Percentiles rank a stretch among this genome's conserved stretches.
These are phyloP conservation scores for Ambrosia trifida DNA, from an alignment of 129 eudicot genomes.

Conservation along the genomic window DNA sequence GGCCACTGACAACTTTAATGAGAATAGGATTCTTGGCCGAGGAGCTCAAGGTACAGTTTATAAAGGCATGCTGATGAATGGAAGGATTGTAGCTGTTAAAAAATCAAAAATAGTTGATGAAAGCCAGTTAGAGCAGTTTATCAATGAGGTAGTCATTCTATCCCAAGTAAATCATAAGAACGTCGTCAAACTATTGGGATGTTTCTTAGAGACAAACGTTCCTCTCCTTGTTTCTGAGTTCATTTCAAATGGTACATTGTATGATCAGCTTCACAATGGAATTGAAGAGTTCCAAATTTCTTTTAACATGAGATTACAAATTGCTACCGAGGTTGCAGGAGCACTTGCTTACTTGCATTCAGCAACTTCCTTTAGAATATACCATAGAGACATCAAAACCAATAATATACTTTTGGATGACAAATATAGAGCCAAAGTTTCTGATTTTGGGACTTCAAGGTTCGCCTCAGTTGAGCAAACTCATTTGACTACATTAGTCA, in stretches of 20 bases:
- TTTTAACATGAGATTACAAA: background rate
- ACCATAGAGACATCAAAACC: slow-evolving; percentile 28
- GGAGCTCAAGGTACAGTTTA: too few relatives aligned
- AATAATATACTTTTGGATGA: slow-evolving; percentile 13
- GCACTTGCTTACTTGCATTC: too few relatives aligned
- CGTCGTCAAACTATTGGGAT: too few relatives aligned
- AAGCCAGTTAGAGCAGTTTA: background rate
- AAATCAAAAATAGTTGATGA: slow-evolving; percentile 13
- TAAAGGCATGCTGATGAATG: slow-evolving; percentile 2
- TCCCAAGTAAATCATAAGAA: background rate
- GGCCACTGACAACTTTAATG: background rate
- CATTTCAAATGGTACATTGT: slow-evolving; percentile 31
- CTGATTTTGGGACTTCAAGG: slow-evolving; percentile 32
- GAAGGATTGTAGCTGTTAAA: slow-evolving; percentile 4
- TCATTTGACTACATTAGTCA: slow-evolving; percentile 21
- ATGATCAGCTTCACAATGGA: background rate
- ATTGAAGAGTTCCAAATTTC: background rate
- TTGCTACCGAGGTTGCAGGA: too few relatives aligned
- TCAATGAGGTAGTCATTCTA: slow-evolving; percentile 5
- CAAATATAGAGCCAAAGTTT: slow-evolving; percentile 28
- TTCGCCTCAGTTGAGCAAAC: slow-evolving; percentile 24
- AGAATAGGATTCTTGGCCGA: too few relatives aligned
- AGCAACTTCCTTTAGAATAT: slow-evolving; percentile 14
- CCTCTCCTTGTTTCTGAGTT: slow-evolving; percentile 26
- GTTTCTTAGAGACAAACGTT: background rate